These are phyloP conservation scores for Pseudonitzschia pungens DNA, from an alignment of 108 stramenopile genomes.

Conservation along the genomic window DNA sequence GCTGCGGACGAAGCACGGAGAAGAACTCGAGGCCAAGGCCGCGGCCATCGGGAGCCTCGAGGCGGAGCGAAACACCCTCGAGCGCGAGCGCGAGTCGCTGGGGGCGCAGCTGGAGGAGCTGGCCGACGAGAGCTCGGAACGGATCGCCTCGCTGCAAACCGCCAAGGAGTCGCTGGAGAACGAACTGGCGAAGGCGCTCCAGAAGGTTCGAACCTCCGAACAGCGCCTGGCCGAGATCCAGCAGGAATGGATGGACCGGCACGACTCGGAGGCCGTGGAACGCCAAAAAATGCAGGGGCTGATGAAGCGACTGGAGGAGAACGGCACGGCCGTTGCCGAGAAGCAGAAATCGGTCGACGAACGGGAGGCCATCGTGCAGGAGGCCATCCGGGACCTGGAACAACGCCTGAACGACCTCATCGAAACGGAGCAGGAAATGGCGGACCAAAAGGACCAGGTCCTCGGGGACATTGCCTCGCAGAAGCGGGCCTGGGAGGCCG, in stretches of 20 bases:
- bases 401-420: conserved; percentile 23
- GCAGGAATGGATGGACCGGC: conserved; percentile 14
- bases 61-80: conserved; percentile 16
- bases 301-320: conserved; percentile 36
- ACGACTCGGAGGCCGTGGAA: conserved; percentile 15
- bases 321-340: conserved; percentile 24
- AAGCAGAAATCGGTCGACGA: conserved; percentile 34
- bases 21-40: conserved; percentile 14
- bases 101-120: conserved; percentile 13
- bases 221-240: conserved; percentile 2
- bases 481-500: conserved; percentile 16
- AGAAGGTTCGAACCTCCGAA: conserved; percentile 7
- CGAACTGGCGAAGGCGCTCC: conserved; percentile 20
- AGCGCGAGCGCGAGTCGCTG: conserved; percentile 10
- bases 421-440: conserved; percentile 23
- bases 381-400: conserved; percentile 24
- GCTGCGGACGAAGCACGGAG: conserved; percentile 4
- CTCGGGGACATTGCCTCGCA: conserved; percentile 18
- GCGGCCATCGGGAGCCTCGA: conserved; percentile 2
- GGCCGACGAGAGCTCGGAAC: conserved; percentile 9
- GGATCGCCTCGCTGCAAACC: conserved; percentile 19
- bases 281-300: conserved; percentile 35
- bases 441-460: conserved; percentile 9
- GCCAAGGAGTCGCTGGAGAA: conserved; percentile 23
- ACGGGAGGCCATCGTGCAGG: conserved; percentile 20